phyloP scores from a whole-genome alignment of 225 moss, liverwort and hornwort species.

The Sphagnum tenellum region DNA sequence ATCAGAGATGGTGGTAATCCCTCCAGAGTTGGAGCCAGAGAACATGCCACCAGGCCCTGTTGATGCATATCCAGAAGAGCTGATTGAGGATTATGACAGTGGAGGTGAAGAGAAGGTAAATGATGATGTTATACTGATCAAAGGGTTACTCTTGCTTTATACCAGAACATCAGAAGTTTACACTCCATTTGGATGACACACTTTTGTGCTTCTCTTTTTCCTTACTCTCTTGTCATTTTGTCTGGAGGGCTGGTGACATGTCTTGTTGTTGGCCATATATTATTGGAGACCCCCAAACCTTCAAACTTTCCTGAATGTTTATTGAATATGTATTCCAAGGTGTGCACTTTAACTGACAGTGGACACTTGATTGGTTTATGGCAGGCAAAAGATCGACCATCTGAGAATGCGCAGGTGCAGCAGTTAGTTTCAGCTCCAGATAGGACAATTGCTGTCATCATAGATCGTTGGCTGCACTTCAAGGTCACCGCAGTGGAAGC shows the following conservation, averaged over 20 bases:
- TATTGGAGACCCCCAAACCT: neutral
- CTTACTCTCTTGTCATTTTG: neutral
- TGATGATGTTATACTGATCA: too few relatives aligned
- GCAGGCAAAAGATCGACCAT: conserved; percentile 46
- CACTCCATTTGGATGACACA: neutral
- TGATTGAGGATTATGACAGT: conserved; percentile 28
- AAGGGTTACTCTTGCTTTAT: too few relatives aligned
- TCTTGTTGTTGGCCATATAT: neutral
- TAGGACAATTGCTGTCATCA: conserved; percentile 51
- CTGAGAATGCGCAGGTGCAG: conserved; percentile 31
- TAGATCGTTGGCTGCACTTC: conserved; percentile 87
- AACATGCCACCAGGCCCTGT: conserved; percentile 17
- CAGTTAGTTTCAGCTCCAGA: conserved; percentile 58
- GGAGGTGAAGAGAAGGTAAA: conserved; percentile 53
- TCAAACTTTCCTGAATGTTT: neutral
- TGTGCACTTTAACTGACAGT: neutral
- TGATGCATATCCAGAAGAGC: conserved; percentile 19
- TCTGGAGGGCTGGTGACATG: neutral
- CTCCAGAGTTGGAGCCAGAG: conserved; percentile 35
- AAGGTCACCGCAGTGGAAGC: conserved; percentile 72
- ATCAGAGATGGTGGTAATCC: conserved; percentile 89
- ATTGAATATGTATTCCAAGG: neutral
- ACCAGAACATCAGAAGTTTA: too few relatives aligned
- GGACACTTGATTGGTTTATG: neutral
- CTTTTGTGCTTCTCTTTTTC: neutral